Evolutionary conservation across 1,139 yeast genomes (phyloP).

Genomic region (Hemisphaericaspora xylanilytica): DNA sequence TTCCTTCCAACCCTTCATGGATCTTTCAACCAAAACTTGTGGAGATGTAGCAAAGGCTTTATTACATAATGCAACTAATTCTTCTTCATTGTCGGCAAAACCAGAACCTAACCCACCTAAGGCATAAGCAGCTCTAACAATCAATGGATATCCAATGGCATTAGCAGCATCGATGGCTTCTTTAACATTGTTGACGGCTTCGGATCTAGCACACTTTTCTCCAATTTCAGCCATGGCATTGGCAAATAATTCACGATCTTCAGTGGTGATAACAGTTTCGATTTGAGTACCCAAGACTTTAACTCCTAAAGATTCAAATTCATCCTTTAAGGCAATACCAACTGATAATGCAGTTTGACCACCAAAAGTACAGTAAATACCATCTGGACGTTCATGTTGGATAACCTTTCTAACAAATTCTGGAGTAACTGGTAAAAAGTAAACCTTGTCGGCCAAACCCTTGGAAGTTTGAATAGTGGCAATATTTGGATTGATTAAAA

Average conservation of each 20-base stretch:
- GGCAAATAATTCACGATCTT: conserved; percentile 95
- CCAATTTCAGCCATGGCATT: conserved; percentile 91
- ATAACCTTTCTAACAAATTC: conserved; percentile 96
- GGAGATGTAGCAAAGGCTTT: conserved; percentile 96
- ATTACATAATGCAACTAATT: conserved; percentile 79
- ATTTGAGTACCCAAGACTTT: conserved; percentile 95
- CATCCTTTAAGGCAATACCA: conserved; percentile 93
- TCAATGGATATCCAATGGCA: conserved; percentile 90
- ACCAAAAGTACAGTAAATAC: conserved; percentile 95
- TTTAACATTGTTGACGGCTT: conserved; percentile 72
- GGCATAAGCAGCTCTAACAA: conserved; percentile 96
- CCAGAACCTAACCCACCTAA: conserved; percentile 99
- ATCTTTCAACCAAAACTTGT: conserved; percentile 90
- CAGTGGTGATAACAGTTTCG: conserved; percentile 94
- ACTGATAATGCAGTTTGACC: conserved; percentile 98
- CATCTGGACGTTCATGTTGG: conserved; percentile 93
- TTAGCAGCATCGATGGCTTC: conserved; percentile 87
- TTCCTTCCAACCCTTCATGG: conserved; percentile 99
- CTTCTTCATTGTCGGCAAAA: conserved; percentile 86
- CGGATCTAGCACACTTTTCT: conserved; percentile 92
- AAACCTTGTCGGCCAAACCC: conserved; percentile 96
- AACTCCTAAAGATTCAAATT: conserved; percentile 87
- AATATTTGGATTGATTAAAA: conserved; percentile 93
- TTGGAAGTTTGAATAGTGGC: conserved; percentile 98
- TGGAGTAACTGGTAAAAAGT: conserved; percentile 93